Base-by-base conservation (phyloP, 768 basidiomycete genomes). In the Tricholoma hemisulphureum region DNA sequence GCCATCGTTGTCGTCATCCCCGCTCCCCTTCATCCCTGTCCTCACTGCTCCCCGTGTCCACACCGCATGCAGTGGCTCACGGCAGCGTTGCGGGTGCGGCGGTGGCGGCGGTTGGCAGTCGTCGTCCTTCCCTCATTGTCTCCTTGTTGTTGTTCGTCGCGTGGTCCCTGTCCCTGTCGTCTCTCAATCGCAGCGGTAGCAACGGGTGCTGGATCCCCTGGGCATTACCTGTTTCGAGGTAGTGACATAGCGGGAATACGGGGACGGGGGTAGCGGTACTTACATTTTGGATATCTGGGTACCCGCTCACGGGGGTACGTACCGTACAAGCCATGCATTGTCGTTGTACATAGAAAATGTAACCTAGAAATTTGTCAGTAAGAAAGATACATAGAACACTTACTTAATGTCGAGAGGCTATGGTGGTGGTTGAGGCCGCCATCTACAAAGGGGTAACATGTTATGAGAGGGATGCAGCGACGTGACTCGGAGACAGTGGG, bases 71-170 rank as follows among this genome's bases (percentile, higher is more conserved):
- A 45, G 43, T 24, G 4, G 43, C 43, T 45, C 23, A 13, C 21
- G 23, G 43, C 23, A 6, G 43, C 14, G 43, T 23, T 45, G 43
- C 4, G 23, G 43, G 21, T 10, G 21, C 10, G 23, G 21, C 21
- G 23, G 21, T 5, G 23, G 43, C 11, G 23, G 43, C 23, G 23
- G 13, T 21, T 10, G 31, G n/a, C n/a, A n/a, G n/a, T 39, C 8
- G 37, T n/a, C 80, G 13, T 65, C 41, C 14, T 39, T 4, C n/a
- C 37, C 37, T 43, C 41, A 18, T 43, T 11, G 41, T 23, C 29
- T 10, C 29, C 5, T 43, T 20, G 20, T 43, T 13, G n/a, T 39
- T 4, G 37, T 39, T 13, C 13, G n/a, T 39, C n/a, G 37, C 18
- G 9, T 13, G 13, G 9, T 13, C n/a, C 37, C 37, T 39, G 37